A percentile compares a stretch with the other conserved stretches of the same genome.
phyloP scores from a whole-genome alignment of 352 stramenopile species.

The Phytophthora syringae region DNA sequence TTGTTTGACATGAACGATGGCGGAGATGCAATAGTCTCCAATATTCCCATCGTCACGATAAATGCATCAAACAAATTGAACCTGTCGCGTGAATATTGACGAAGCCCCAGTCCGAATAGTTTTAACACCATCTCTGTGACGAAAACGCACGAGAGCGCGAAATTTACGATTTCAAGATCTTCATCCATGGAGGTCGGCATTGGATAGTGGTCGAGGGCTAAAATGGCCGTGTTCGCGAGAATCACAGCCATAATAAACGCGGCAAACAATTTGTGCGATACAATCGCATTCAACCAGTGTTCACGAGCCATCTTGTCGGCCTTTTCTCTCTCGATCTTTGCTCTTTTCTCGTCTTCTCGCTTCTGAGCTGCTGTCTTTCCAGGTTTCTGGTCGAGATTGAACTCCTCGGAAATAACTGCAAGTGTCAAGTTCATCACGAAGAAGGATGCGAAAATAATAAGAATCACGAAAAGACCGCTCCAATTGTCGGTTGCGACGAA shows the following conservation, averaged over 20 bases:
- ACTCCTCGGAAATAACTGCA: constrained; percentile 92
- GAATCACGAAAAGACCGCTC: constrained; percentile 84
- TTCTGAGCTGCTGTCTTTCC: constrained; percentile 41
- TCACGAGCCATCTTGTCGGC: constrained; percentile 33
- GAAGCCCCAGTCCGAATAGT: constrained; percentile 76
- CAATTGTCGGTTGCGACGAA: constrained; percentile 61
- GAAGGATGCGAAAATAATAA: constrained; percentile 93
- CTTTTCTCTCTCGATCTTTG: constrained; percentile 45
- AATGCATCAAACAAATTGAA: constrained; percentile 91
- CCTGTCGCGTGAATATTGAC: constrained; percentile 72
- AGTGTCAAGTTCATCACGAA: constrained; percentile 95
- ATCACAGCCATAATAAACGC: constrained; percentile 80
- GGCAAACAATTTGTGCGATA: constrained; percentile 66
- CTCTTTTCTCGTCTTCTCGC: constrained; percentile 37
- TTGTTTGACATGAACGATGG: constrained; percentile 76
- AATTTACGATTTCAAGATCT: constrained; percentile 82
- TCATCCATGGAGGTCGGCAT: constrained; percentile 62
- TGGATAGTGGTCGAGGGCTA: constrained; percentile 84
- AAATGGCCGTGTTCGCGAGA: constrained; percentile 82
- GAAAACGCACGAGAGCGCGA: constrained; percentile 79
- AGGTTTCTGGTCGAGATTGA: constrained; percentile 72
- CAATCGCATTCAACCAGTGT: constrained; percentile 58
- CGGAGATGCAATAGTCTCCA: constrained; percentile 72
- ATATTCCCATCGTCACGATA: constrained; percentile 79
- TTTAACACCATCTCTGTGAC: constrained; percentile 85